These are phyloP conservation scores for Talaromyces sp. DNA, from an alignment of 2,329 filamentous ascomycete species.

Conservation along the genomic window DNA sequence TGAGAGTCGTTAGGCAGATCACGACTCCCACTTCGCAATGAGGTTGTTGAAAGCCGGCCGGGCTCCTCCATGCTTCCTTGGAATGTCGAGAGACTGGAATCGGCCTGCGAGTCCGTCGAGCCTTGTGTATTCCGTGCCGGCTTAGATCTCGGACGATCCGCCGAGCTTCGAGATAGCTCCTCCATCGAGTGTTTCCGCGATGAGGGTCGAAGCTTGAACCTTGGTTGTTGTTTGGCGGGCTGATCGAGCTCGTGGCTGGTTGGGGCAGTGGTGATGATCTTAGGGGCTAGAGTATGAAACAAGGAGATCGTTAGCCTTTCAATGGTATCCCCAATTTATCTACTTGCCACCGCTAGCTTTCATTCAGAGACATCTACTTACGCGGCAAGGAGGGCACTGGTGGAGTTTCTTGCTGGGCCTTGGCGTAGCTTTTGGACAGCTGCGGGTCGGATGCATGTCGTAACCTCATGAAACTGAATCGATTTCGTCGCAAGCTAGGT, in stretches of 20 bases:
- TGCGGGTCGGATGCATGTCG: conserved; percentile 94
- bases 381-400: conserved; percentile 44
- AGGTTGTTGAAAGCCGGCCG: conserved; percentile 51
- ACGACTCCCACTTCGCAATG: conserved; percentile 54
- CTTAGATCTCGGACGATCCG: conserved; percentile 21
- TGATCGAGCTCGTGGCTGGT: conserved; percentile 64
- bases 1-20: conserved; percentile 65
- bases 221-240: conserved; percentile 43
- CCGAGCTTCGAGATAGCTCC: conserved; percentile 25
- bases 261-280: conserved; percentile 90
- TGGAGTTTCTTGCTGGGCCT: conserved; percentile 59
- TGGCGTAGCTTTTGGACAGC: conserved; percentile 71
- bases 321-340: not conserved
- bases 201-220: conserved; percentile 43
- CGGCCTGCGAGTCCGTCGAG: conserved; percentile 34
- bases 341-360: not conserved
- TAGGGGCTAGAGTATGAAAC: conserved; percentile 48
- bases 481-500: conserved; percentile 41
- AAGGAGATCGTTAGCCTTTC: conserved; percentile 1
- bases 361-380: conserved; percentile 30
- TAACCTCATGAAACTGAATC: conserved; percentile 74
- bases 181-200: conserved; percentile 39
- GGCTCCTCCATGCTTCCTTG: conserved; percentile 66
- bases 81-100: conserved; percentile 37
- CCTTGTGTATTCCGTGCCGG: conserved; percentile 27